Base-by-base conservation (phyloP, 805 yeast genomes). In the Teunomyces barrocoloradensis region DNA sequence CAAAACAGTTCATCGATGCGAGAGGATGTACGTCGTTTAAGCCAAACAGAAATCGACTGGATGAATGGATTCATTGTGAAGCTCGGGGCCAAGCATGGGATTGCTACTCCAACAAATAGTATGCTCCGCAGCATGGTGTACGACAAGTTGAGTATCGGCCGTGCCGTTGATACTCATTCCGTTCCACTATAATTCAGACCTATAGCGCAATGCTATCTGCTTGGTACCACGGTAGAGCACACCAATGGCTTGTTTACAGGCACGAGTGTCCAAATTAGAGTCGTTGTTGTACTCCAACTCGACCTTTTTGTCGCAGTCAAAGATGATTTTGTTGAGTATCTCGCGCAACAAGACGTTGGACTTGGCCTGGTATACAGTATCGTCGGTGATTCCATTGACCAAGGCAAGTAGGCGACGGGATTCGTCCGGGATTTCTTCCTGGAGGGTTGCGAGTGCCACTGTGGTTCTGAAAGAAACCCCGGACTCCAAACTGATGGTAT, bases 21-120 rank as follows among this genome's bases (percentile, higher is more conserved):
- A 42, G 81, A 80, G 48, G 98, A 92, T 56, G 68, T 81, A 13
- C 57, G 72, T 40, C 61, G 66, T 52, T 66, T 78, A 49, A 76
- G 79, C 54, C 75, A 73, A 12, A 87, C 94, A 0, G 99, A 92
- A 60, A 79, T 92, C 17, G 87, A 84, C 50, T 86, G 79, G 61
- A 84, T 92, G 49, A 94, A 91, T 61, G 97, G 97, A 1, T 89
- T 82, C 58, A 74, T 91, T 10, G 84, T 78, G 1, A 61, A 58
- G 5, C 65, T 82, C 44, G 96, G 88, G 1, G 55, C 64, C 27
- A 66, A 69, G 48, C 65, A 74, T 41, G 70, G 74, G 0, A 41
- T 72, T 1, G 55, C 68, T 1, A 77, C 84, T 1, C 75, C 75
- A 1, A 66, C 74, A 40, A 85, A 85, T 60, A 58, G 59, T 27